phyloP scores from a whole-genome alignment of 176 grass and related monocot genomes.

The Oryza australiensis region DNA sequence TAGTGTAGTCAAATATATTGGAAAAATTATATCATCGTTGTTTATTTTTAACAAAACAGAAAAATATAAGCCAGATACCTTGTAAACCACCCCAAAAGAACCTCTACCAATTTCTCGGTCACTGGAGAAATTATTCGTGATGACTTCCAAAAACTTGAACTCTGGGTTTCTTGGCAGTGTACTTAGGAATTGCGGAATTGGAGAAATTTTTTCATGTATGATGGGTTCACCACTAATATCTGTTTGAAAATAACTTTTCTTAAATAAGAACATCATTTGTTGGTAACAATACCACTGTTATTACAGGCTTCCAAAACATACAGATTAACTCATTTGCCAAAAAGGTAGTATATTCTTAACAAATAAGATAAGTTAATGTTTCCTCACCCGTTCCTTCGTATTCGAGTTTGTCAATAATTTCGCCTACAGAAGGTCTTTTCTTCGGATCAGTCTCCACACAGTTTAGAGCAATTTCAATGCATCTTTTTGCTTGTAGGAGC shows the following conservation, averaged over 20 bases:
- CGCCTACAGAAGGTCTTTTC: neutral
- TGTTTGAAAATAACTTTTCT: neutral
- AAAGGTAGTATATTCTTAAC: neutral
- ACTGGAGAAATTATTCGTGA: neutral
- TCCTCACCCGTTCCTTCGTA: neutral
- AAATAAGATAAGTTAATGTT: neutral
- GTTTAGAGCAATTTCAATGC: slow-evolving; percentile 30
- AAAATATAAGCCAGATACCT: slow-evolving; percentile 11
- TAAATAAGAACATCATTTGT: neutral
- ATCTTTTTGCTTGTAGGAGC: slow-evolving; percentile 9
- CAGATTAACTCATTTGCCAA: neutral
- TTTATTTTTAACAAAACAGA: neutral
- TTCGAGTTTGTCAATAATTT: neutral
- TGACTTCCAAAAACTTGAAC: neutral
- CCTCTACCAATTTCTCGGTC: neutral
- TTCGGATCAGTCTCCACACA: slow-evolving; percentile 14
- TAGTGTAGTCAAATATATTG: neutral
- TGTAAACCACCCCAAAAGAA: slow-evolving; percentile 35
- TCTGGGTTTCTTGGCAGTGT: neutral
- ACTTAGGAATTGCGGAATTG: neutral
- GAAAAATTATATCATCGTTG: neutral
- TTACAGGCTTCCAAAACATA: neutral
- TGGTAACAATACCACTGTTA: neutral
- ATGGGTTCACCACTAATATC: neutral
- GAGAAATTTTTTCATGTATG: neutral